Evolutionary conservation across 495 filamentous ascomycete genomes (phyloP).

Genomic region (Tuber brumale): DNA sequence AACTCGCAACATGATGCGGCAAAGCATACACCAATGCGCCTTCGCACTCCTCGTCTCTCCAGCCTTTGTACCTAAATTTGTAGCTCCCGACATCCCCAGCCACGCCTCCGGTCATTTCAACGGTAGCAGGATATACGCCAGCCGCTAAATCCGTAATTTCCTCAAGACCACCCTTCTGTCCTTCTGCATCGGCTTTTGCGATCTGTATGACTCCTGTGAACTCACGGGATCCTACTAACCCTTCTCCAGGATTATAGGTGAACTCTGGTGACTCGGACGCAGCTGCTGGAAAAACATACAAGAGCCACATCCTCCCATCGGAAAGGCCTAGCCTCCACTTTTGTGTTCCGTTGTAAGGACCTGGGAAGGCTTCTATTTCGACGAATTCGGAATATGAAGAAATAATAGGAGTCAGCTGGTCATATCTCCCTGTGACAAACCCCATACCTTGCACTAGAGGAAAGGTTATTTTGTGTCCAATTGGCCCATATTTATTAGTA

Average conservation of each 20-base stretch:
- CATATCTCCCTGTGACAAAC: conserved; percentile 76
- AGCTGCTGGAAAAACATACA: conserved; percentile 61
- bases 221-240: conserved; percentile 12
- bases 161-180: conserved; percentile 57
- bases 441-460: conserved; percentile 87
- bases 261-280: conserved; percentile 47
- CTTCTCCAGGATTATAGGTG: conserved; percentile 44
- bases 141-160: conserved; percentile 64
- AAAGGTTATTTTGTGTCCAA: conserved; percentile 54
- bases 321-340: conserved; percentile 70
- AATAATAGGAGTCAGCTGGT: conserved; percentile 60
- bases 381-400: conserved; percentile 68
- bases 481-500: conserved; percentile 39
- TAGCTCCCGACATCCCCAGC: conserved; percentile 61
- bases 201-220: conserved; percentile 72
- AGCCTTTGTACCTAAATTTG: conserved; percentile 54
- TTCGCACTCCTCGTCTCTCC: neutral
- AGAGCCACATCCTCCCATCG: conserved; percentile 68
- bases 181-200: conserved; percentile 44
- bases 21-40: conserved; percentile 79
- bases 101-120: conserved; percentile 57
- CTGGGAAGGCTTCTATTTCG: conserved; percentile 54
- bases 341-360: conserved; percentile 57
- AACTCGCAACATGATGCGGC: conserved; percentile 75
- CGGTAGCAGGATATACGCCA: conserved; percentile 63